Conservation (phyloP, 768 basidiomycete species). For the Hericium alpestre region DNA sequence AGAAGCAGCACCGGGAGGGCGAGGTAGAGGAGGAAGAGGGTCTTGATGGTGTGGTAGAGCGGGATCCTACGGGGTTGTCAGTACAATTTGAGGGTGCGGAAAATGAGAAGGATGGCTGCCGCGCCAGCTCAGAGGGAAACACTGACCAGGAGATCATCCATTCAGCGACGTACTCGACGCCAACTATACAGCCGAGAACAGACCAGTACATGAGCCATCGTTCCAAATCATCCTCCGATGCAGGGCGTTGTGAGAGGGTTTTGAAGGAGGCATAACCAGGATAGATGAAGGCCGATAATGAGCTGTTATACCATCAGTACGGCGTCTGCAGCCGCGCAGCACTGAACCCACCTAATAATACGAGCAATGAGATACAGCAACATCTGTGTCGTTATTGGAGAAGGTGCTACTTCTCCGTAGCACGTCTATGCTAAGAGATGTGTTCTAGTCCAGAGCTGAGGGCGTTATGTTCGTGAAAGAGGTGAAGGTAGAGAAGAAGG, state of each 20-base stretch:
- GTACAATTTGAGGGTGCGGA: constrained; percentile 8
- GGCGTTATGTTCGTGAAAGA: background rate
- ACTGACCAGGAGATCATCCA: constrained; percentile 82
- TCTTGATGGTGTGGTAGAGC: constrained; percentile 77
- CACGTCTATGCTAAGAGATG: background rate
- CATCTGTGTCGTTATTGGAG: constrained; percentile 18
- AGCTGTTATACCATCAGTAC: constrained; percentile 28
- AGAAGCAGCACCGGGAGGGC: constrained; percentile 57
- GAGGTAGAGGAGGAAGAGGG: constrained; percentile 72
- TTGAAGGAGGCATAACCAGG: constrained; percentile 97
- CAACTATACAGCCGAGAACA: constrained; percentile 74
- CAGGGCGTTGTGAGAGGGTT: constrained; percentile 77
- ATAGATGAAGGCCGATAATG: constrained; percentile 74
- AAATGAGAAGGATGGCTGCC: background rate
- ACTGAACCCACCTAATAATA: constrained; percentile 26
- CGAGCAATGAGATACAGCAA: constrained; percentile 32
- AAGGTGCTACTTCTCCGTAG: background rate
- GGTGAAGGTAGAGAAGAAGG: background rate
- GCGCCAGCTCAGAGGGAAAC: background rate
- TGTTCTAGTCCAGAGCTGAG: background rate
- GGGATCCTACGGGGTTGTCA: constrained; percentile 54
- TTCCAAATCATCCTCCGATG: constrained; percentile 76
- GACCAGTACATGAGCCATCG: constrained; percentile 98
- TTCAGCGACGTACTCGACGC: constrained; percentile 73
- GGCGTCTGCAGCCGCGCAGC: background rate